A percentile compares a stretch with the other conserved stretches of the same genome.
phyloP scores from a whole-genome alignment of 2,329 filamentous ascomycete species.

The Fusarium equiseti region DNA sequence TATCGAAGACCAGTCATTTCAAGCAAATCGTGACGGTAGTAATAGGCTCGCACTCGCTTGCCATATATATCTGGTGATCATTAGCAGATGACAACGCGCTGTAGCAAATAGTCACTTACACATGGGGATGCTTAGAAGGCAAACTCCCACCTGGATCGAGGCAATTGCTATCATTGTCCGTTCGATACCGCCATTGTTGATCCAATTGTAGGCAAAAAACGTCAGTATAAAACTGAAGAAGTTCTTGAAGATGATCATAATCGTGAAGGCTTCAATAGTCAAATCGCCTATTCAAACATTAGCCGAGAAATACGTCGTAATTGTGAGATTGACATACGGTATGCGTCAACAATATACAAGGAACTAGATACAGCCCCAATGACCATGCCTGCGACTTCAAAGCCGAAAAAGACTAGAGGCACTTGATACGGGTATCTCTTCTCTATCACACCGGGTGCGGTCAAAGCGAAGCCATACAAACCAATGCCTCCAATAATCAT shows the following conservation, averaged over 20 bases:
- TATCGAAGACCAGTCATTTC: conserved; percentile 50
- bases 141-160: conserved; percentile 82
- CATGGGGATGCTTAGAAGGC: conserved; percentile 78
- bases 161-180: conserved; percentile 76
- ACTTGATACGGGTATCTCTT: conserved; percentile 76
- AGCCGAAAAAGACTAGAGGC: conserved; percentile 83
- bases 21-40: conserved; percentile 79
- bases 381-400: conserved; percentile 91
- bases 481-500: conserved; percentile 81
- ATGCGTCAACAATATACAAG: conserved; percentile 92
- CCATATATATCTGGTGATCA: conserved; percentile 75
- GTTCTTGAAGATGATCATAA: conserved; percentile 94
- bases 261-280: conserved; percentile 88
- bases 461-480: conserved; percentile 86
- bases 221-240: conserved; percentile 90
- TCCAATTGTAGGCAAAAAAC: conserved; percentile 86
- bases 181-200: conserved; percentile 73
- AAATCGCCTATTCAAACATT: conserved; percentile 70
- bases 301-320: neutral
- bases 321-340: conserved; percentile 69
- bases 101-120: conserved; percentile 77
- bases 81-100: neutral
- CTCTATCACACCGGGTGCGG: conserved; percentile 68
- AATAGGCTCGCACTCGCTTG: conserved; percentile 81
- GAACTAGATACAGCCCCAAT: conserved; percentile 88